Evolutionary conservation across 2,329 filamentous ascomycete species (phyloP).

Genomic region (Penicillium verrucosum): DNA sequence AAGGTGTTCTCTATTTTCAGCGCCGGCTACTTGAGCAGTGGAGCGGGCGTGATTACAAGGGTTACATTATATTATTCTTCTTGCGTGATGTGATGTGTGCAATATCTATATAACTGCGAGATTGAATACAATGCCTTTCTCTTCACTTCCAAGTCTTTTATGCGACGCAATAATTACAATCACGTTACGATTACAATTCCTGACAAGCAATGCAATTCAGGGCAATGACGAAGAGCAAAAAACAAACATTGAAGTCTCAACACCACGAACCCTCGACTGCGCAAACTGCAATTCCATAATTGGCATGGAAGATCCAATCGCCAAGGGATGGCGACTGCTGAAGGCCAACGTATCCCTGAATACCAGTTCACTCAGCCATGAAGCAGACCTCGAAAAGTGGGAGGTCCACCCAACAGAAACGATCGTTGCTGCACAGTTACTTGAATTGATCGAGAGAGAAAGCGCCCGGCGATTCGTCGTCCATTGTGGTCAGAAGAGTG

Average conservation of each 20-base stretch:
- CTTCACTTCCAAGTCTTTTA: background rate
- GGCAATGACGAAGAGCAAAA: conserved; percentile 32
- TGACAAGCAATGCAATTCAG: conserved; percentile 19
- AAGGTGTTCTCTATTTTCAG: conserved; percentile 15
- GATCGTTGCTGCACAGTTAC: conserved; percentile 53
- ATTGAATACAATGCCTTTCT: conserved; percentile 10
- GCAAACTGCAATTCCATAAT: conserved; percentile 30
- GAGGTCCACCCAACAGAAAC: conserved; percentile 35
- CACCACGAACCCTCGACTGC: conserved; percentile 30
- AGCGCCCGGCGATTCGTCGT: conserved; percentile 56
- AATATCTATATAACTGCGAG: background rate
- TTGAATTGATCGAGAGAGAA: conserved; percentile 55
- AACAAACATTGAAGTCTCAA: conserved; percentile 29
- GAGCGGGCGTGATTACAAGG: conserved; percentile 35
- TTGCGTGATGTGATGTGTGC: background rate
- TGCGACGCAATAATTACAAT: background rate
- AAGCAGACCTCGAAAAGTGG: conserved; percentile 32
- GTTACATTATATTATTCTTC: conserved; percentile 30
- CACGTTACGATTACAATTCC: background rate
- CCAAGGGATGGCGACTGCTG: conserved; percentile 48
- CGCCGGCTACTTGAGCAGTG: conserved; percentile 21
- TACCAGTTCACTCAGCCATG: conserved; percentile 8
- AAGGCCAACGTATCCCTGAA: conserved; percentile 46
- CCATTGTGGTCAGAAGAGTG: conserved; percentile 34
- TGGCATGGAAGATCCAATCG: conserved; percentile 41